Evolutionary conservation across 345 rosid genomes (phyloP).

Genomic region (Streptanthus diversifolius): DNA sequence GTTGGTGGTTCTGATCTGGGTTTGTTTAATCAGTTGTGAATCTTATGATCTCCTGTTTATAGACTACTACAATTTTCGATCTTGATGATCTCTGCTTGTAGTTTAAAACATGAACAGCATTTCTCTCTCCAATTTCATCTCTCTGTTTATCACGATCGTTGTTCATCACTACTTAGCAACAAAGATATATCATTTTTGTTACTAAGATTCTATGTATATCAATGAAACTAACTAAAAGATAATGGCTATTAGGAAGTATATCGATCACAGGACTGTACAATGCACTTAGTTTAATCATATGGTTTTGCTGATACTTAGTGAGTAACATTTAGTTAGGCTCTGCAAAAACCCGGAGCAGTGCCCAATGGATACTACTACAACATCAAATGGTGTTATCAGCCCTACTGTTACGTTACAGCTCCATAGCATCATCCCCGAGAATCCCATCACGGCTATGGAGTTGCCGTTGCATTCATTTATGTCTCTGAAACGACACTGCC

Average conservation of each 20-base stretch:
- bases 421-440: constrained; percentile 20
- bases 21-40: neutral
- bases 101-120: constrained; percentile 22
- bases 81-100: constrained; percentile 23
- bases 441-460: constrained; percentile 1
- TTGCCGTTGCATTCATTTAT: constrained; percentile 14
- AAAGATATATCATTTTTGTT: constrained; percentile 16
- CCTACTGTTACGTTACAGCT: constrained; percentile 26
- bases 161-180: constrained; percentile 6
- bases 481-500: constrained; percentile 23
- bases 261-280: constrained; percentile 14
- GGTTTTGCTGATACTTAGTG: constrained; percentile 16
- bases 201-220: too few species aligned
- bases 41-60: constrained; percentile 7
- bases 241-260: neutral
- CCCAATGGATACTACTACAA: constrained; percentile 28
- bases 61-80: constrained; percentile 5
- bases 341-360: constrained; percentile 23
- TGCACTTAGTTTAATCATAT: constrained; percentile 17
- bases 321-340: constrained; percentile 1
- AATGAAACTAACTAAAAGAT: too few species aligned
- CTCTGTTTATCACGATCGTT: neutral
- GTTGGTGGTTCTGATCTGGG: constrained; percentile 21
- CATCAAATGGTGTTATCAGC: constrained; percentile 19
- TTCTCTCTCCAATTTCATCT: neutral